phyloP scores from a whole-genome alignment of 2,329 filamentous ascomycete species.

The Penicillium sp. region DNA sequence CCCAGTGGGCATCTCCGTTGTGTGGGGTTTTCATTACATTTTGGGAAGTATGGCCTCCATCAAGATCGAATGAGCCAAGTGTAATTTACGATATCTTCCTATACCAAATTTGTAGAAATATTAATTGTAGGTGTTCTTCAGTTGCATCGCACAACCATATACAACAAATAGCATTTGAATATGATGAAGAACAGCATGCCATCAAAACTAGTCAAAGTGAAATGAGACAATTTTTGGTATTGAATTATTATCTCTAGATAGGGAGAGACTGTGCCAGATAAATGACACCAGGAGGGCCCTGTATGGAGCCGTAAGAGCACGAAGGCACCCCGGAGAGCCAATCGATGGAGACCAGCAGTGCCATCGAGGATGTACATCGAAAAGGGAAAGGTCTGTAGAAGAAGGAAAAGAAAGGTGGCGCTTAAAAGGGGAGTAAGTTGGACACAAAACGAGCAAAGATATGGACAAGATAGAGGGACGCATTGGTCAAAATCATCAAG shows the following conservation, averaged over 20 bases:
- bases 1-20: not conserved
- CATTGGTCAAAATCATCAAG: conserved; percentile 16
- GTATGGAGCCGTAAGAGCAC: conserved; percentile 15
- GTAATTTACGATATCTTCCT: too few species aligned
- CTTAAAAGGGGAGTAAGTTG: not conserved
- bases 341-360: conserved; percentile 1
- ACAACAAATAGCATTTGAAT: not conserved
- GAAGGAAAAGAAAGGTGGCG: not conserved
- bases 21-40: not conserved
- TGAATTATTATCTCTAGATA: conserved; percentile 17
- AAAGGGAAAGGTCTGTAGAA: not conserved
- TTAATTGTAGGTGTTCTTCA: too few species aligned
- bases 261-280: conserved; percentile 10
- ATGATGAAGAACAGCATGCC: too few species aligned
- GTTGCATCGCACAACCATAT: not conserved
- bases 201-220: not conserved
- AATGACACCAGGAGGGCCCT: conserved; percentile 6
- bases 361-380: conserved; percentile 3
- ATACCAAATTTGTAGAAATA: too few species aligned
- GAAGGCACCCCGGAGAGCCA: conserved; percentile 6
- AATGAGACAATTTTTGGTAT: conserved; percentile 4
- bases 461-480: conserved; percentile 14
- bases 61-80: too few species aligned
- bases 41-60: too few species aligned
- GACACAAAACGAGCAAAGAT: conserved; percentile 7